Base-by-base conservation (phyloP, 1,139 yeast species). In the Geotrichum fermentans region DNA sequence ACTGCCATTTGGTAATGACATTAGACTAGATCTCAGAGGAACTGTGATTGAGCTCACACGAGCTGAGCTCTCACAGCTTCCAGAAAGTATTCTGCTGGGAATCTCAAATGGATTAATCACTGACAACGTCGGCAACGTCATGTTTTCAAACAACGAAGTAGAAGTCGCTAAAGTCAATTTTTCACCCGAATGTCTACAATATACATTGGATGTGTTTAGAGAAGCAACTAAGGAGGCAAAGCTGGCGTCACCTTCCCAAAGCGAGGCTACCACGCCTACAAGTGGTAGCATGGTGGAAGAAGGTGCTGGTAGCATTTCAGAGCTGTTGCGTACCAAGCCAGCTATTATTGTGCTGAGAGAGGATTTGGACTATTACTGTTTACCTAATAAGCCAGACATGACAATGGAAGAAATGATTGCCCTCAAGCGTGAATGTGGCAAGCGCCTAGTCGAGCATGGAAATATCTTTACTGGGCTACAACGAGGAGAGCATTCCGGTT, bases 311-410 rank as follows among this genome's bases (percentile, higher is more conserved):
- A 53, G 64, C 6, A 78, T 78, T 51, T 76, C 78, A 4, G 78
- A 80, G 48, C 79, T 87, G 2, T 71, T 90, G 54, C 81, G 79
- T 58, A 81, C 80, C 51, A 84, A 88, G 59, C 97, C 98, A 0
- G 88, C 96, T 0, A 83, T 94, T 41, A 89, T 94, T 52, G 97
- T 92, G 3, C 73, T 94, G 50, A 74, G 97, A 54, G 99, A 94
- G 66, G 98, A 94, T 65, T 73, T 94, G 57, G 98, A 94, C 64
- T 94, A 79, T 68, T 94, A 90, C 66, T 87, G 95, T 52, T 81
- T 92, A 24, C 95, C 97, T 0, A 88, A 90, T 29, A 53, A 58
- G 17, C 55, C 62, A 8, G 66, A 61, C 17, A 50, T 58, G 13
- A 42, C 60, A 2, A 50, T 52, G 8, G 62, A 57, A 5, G 58